Percentiles rank a stretch among this genome's conserved stretches.
Evolutionary conservation across 257 asterid genomes (phyloP).

Genomic region (Anisodus acutangulus): DNA sequence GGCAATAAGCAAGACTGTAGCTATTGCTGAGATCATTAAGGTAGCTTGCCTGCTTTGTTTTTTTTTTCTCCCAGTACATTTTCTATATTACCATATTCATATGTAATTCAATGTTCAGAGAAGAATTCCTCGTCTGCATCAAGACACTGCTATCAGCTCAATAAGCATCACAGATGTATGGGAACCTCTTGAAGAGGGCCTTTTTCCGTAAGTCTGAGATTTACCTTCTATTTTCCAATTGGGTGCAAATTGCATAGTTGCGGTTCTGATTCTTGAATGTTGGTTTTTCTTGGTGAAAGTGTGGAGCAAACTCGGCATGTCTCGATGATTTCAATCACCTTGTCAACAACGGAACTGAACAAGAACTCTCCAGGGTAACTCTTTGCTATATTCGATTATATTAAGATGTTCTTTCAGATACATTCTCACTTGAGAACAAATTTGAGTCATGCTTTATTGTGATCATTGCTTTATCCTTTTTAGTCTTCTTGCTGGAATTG

Average conservation of each 20-base stretch:
- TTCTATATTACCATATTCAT: conserved; percentile 23
- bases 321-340: conserved; percentile 89
- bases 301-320: conserved; percentile 99
- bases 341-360: conserved; percentile 83
- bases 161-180: conserved; percentile 87
- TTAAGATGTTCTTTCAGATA: conserved; percentile 17
- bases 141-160: conserved; percentile 86
- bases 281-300: conserved; percentile 44
- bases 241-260: not conserved
- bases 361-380: conserved; percentile 85
- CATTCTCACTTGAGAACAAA: not conserved
- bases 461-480: not conserved
- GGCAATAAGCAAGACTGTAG: conserved; percentile 91
- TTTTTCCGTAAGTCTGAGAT: conserved; percentile 59
- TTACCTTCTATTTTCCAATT: conserved; percentile 14
- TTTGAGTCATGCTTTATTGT: not conserved
- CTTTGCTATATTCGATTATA: not conserved
- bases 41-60: conserved; percentile 39
- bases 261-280: conserved; percentile 23
- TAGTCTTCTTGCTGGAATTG: not conserved
- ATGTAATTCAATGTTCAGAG: conserved; percentile 48
- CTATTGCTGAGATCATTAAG: conserved; percentile 83
- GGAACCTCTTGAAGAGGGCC: conserved; percentile 99
- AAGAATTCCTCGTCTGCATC: conserved; percentile 82
- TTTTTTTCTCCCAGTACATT: not conserved